phyloP scores from a whole-genome alignment of 257 asterid species.

The Fraxinus anomala region DNA sequence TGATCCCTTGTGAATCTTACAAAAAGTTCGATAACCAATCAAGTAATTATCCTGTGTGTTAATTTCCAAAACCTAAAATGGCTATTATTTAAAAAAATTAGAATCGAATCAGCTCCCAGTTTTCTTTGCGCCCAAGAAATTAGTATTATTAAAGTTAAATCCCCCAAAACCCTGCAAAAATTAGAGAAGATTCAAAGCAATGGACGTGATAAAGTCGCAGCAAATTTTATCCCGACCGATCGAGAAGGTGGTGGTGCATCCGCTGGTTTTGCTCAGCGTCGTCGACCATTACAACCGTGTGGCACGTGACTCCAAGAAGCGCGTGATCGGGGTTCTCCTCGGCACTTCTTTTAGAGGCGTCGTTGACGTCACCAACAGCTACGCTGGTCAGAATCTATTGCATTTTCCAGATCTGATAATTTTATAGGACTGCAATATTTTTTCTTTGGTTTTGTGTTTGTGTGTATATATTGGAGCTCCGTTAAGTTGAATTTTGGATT shows the following conservation, averaged over 20 bases:
- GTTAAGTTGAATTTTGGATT: not conserved
- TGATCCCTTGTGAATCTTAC: too few relatives aligned
- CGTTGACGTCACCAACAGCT: conserved; percentile 93
- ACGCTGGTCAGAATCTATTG: conserved; percentile 58
- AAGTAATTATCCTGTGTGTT: too few relatives aligned
- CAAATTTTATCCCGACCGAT: conserved; percentile 75
- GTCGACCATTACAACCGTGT: conserved; percentile 96
- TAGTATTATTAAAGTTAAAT: conserved; percentile 4
- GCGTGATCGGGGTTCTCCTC: conserved; percentile 86
- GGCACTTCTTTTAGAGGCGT: conserved; percentile 83
- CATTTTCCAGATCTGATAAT: conserved; percentile 46
- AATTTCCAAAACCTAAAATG: too few relatives aligned
- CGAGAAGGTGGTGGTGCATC: conserved; percentile 94
- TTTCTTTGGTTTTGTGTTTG: not conserved
- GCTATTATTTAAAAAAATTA: too few relatives aligned
- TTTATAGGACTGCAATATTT: conserved; percentile 4
- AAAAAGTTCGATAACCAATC: too few relatives aligned
- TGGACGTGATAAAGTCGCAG: conserved; percentile 88
- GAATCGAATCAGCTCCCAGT: too few relatives aligned
- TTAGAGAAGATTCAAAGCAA: conserved; percentile 15
- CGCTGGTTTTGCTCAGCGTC: conserved; percentile 84
- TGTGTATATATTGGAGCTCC: not conserved
- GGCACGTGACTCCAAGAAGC: conserved; percentile 88
- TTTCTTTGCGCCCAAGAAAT: conserved; percentile 14
- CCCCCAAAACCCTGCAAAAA: conserved; percentile 25